Percentiles rank a stretch among this genome's conserved stretches.
These are phyloP conservation scores for Talaromyces sp. DNA, from an alignment of 2,329 filamentous ascomycete species.

Conservation along the genomic window DNA sequence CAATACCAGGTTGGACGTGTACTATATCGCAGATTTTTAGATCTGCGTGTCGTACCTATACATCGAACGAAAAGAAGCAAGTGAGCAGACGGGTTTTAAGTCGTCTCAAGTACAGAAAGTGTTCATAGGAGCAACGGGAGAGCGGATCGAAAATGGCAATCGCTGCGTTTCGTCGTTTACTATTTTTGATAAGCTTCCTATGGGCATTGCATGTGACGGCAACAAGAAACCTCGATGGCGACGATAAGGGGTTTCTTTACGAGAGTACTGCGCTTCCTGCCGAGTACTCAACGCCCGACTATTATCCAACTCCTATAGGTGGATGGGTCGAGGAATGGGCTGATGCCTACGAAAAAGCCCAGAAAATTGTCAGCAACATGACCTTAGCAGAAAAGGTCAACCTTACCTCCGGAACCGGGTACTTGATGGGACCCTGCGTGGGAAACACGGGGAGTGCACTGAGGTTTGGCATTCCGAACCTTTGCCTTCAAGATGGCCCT, in stretches of 20 bases:
- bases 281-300: slow-evolving; percentile 44
- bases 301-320: slow-evolving; percentile 67
- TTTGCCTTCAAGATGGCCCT: slow-evolving; percentile 68
- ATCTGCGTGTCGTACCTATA: not conserved
- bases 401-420: slow-evolving; percentile 65
- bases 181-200: not conserved
- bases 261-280: slow-evolving; percentile 4
- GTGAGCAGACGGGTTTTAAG: not conserved
- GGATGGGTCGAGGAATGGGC: slow-evolving; percentile 67
- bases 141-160: not conserved
- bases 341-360: slow-evolving; percentile 65
- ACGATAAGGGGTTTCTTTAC: not conserved
- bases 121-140: not conserved
- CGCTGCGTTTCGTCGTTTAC: not conserved
- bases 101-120: not conserved
- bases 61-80: not conserved
- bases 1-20: not conserved
- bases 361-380: slow-evolving; percentile 65
- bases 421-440: slow-evolving; percentile 62
- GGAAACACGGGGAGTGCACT: slow-evolving; percentile 69
- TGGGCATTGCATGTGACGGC: not conserved
- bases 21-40: not conserved
- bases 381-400: slow-evolving; percentile 77
- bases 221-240: not conserved
- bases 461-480: slow-evolving; percentile 65